phyloP scores from a whole-genome alignment of 2,329 filamentous ascomycete genomes.

The Pyricularia sp. region DNA sequence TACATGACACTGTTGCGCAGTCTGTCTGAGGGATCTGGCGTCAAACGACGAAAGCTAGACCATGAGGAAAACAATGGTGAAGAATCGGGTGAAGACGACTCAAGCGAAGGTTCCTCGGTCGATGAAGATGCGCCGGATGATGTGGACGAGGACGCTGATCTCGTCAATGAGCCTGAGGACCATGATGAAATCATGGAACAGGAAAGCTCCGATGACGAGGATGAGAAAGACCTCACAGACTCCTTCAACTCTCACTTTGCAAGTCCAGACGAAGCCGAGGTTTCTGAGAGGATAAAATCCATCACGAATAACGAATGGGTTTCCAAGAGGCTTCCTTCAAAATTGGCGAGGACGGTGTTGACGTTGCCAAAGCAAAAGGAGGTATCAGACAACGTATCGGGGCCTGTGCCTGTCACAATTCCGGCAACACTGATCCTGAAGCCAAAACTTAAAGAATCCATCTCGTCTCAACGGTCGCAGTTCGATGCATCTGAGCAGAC shows the following conservation, averaged over 20 bases:
- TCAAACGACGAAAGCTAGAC: constrained; percentile 50
- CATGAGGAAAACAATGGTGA: constrained; percentile 19
- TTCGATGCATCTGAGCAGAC: constrained; percentile 56
- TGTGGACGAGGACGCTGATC: constrained; percentile 26
- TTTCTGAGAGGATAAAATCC: constrained; percentile 43
- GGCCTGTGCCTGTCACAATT: constrained; percentile 25
- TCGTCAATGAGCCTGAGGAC: constrained; percentile 38
- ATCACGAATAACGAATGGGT: constrained; percentile 42
- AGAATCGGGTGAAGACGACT: constrained; percentile 19
- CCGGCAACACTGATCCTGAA: constrained; percentile 54
- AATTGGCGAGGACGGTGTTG: constrained; percentile 37
- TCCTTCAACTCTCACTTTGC: constrained; percentile 79
- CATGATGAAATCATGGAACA: constrained; percentile 22
- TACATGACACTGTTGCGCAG: constrained; percentile 52
- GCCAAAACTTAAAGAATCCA: constrained; percentile 51
- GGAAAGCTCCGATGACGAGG: constrained; percentile 33
- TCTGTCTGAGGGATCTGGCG: constrained; percentile 34
- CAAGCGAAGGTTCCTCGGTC: not conserved
- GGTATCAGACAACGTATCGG: constrained; percentile 14
- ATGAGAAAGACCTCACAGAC: constrained; percentile 44
- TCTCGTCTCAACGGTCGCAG: constrained; percentile 40
- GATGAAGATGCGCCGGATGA: not conserved
- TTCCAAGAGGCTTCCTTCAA: constrained; percentile 34
- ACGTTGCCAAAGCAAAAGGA: constrained; percentile 31
- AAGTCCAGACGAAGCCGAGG: constrained; percentile 50